Percentiles rank a stretch among this genome's conserved stretches.
Evolutionary conservation across 108 stramenopile species (phyloP).

Genomic region (Cylindrotheca closterium): DNA sequence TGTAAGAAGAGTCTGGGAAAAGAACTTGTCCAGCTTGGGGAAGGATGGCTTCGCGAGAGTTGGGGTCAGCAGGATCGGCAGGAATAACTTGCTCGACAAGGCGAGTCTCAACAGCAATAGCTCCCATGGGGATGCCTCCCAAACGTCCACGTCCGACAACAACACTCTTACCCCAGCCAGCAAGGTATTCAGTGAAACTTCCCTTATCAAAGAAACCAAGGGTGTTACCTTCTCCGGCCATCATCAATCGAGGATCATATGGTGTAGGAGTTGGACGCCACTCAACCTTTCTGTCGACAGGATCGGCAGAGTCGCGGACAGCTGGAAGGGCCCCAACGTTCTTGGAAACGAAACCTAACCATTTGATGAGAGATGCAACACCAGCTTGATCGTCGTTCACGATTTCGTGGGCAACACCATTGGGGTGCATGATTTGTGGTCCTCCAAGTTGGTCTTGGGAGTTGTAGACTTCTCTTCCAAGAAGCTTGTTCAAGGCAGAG

Average conservation of each 20-base stretch:
- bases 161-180: slow-evolving; percentile 98
- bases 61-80: slow-evolving; percentile 97
- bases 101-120: slow-evolving; percentile 96
- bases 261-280: slow-evolving; percentile 90
- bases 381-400: slow-evolving; percentile 95
- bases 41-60: slow-evolving; percentile 92
- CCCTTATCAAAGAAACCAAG: slow-evolving; percentile 96
- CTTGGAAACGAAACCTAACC: slow-evolving; percentile 96
- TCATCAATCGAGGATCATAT: slow-evolving; percentile 96
- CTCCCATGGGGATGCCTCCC: slow-evolving; percentile 97
- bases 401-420: slow-evolving; percentile 92
- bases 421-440: slow-evolving; percentile 97
- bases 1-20: slow-evolving; percentile 98
- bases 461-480: slow-evolving; percentile 96
- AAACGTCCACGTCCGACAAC: slow-evolving; percentile 95
- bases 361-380: slow-evolving; percentile 84
- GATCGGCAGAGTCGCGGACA: slow-evolving; percentile 76
- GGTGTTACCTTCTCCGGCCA: slow-evolving; percentile 73
- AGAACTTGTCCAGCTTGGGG: slow-evolving; percentile 97
- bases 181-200: slow-evolving; percentile 93
- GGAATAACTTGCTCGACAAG: slow-evolving; percentile 92
- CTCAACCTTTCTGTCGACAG: slow-evolving; percentile 85
- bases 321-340: slow-evolving; percentile 73
- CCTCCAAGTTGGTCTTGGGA: slow-evolving; percentile 98
- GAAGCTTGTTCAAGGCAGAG: slow-evolving; percentile 96